phyloP scores from a whole-genome alignment of 768 basidiomycete genomes.

The Pleurotus sapidus region DNA sequence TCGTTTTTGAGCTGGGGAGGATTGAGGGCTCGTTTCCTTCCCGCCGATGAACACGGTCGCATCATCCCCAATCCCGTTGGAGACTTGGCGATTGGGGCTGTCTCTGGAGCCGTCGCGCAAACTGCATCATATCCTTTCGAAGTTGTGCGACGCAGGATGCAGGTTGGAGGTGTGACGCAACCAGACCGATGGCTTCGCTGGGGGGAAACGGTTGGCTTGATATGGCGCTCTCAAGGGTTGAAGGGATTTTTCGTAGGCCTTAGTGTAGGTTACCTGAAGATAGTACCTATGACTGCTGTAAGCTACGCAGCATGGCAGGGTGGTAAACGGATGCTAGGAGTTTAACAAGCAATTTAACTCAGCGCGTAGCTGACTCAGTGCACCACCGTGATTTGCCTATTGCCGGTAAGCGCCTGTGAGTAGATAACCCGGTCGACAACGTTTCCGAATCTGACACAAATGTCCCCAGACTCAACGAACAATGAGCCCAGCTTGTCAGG shows the following conservation, averaged over 20 bases:
- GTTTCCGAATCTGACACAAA: not conserved
- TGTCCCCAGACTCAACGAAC: not conserved
- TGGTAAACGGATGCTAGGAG: slow-evolving; percentile 54
- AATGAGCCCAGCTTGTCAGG: not conserved
- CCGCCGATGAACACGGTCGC: slow-evolving; percentile 28
- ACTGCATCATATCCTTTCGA: slow-evolving; percentile 95
- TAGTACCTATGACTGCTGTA: slow-evolving; percentile 94
- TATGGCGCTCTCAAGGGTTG: slow-evolving; percentile 73
- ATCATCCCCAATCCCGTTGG: slow-evolving; percentile 42
- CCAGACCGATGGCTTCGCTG: slow-evolving; percentile 79
- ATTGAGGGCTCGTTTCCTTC: slow-evolving; percentile 58
- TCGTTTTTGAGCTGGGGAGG: slow-evolving; percentile 92
- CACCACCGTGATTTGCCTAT: not conserved
- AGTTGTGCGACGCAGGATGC: slow-evolving; percentile 88
- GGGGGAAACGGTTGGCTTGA: slow-evolving; percentile 67
- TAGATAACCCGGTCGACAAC: not conserved
- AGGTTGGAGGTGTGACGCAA: slow-evolving; percentile 82
- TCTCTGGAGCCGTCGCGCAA: slow-evolving; percentile 83
- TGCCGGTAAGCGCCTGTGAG: too few species aligned
- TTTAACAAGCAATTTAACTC: slow-evolving; percentile 19
- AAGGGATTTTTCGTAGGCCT: slow-evolving; percentile 91
- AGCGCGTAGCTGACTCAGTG: not conserved
- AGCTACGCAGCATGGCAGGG: slow-evolving; percentile 91
- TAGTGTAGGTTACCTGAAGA: slow-evolving; percentile 89
- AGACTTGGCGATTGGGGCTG: slow-evolving; percentile 81